Base-by-base conservation (phyloP, 257 asterid genomes). In the Jacaranda copaia region DNA sequence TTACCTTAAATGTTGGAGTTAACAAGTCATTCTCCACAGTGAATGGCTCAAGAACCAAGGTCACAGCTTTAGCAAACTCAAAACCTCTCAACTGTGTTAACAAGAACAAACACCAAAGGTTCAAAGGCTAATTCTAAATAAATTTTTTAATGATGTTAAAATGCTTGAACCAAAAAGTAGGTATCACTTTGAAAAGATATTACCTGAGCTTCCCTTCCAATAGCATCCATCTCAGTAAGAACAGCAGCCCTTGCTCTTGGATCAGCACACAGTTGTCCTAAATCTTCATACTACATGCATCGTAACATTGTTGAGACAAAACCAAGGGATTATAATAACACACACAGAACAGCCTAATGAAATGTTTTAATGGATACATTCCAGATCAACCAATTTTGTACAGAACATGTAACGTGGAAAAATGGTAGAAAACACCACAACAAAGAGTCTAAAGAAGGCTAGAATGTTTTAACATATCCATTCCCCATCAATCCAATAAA, bases 1-100 rank as follows among this genome's bases (percentile, higher is more conserved):
- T 62, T 86, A 92, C 98, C 98, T 94, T 94, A 82, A 92, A 92
- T 18, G 98, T 94, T 73, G 98, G 98, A 65, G 98, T 94, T 74
- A 94, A 85, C 75, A 94, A 91, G 78, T 82, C 97, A 69, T 89
- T 94, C 85, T 92, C 98, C 77, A 88, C 10, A 4, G 98, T 90
- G 84, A 94, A 92, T 36, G 97, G 98, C 85, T 94, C 98, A 5
- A 83, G 70, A 81, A 89, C 87, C 79, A 94, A 85, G 3, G 96
- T 89, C 45, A 94, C 86, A 40, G 95, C 93, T 86, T 94, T 94
- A 60, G 82, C 97, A 71, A 89, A 92, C 86, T 94, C 98, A 14
- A 94, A 94, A 58, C 98, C 98, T 82, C 97, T 88, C 83, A 92
- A 74, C 98, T 94, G 90, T 52, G 12, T 20, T 42, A 67, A 76